Base-by-base conservation (phyloP, 2,329 filamentous ascomycete species). In the Talaromyces sp. region DNA sequence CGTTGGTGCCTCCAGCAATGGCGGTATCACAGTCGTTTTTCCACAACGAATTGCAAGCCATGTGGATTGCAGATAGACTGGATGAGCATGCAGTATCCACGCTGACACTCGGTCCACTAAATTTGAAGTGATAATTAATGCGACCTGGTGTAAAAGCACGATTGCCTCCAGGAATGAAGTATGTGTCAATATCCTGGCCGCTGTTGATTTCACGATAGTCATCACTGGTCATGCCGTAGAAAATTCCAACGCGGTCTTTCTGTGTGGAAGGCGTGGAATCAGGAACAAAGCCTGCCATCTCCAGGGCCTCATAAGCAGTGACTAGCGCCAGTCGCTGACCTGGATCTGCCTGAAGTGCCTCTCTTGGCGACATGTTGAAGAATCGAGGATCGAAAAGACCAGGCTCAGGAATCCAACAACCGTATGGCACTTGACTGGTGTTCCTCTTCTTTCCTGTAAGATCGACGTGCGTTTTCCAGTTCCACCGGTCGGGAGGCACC, bases 31-130 rank as follows among this genome's bases (percentile, higher is more conserved):
- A 90, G 69, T 95, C 91, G 56, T 87, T 86, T 7, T 86, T 85
- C 85, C 88, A 89, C 5, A 93, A 80, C 0, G 91, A 86, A 3
- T 87, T 89, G 78, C 91, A 93, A 15, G 87, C 86, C 4, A 90
- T 78, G 69, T 92, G 87, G 45, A 93, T 87, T 0, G 89, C 88
- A 1, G 89, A 88, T 7, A 91, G 81, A 68, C 87, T 89, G 1
- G 89, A 91, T 0, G 90, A 92, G 73, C 90, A 93, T 5, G 90
- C 91, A 13, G 90, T 92, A 69, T 93, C 90, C 56, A 91, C 82
- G 56, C 84, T 89, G 74, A 87, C 88, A 10, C 87, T 90, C 0
- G 90, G 90, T 0, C 90, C 90, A 38, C 83, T 86, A 76, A 91
- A 92, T 70, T 90, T 89, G 78, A 92, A 91, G 75, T 88, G 88